These are phyloP conservation scores for Rhizophlyctis rosea DNA, from an alignment of 192 early-diverging fungal genomes.

Conservation along the genomic window DNA sequence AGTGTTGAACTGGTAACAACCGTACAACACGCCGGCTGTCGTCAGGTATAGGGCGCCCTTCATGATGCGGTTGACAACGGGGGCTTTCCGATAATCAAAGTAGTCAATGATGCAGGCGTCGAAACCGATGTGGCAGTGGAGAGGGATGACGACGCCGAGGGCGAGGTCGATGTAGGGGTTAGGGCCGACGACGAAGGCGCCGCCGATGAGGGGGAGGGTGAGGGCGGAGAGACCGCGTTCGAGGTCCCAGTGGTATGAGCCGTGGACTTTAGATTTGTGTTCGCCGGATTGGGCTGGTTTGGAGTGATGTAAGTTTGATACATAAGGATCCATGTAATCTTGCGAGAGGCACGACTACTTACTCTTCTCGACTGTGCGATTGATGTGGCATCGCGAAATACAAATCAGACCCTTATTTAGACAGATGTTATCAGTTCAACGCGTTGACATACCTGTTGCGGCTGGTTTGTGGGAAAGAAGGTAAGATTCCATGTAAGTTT, in stretches of 20 bases:
- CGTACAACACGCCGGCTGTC: slow-evolving; percentile 75
- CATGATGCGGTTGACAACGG: slow-evolving; percentile 56
- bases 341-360: not conserved
- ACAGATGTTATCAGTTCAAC: not conserved
- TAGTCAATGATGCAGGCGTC: slow-evolving; percentile 76
- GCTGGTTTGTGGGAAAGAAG: not conserved
- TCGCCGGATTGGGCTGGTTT: slow-evolving; percentile 14
- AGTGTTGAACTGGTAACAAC: slow-evolving; percentile 93
- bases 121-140: slow-evolving; percentile 89
- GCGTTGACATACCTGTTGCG: too few species aligned
- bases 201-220: slow-evolving; percentile 70
- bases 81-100: slow-evolving; percentile 66
- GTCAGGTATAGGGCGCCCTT: slow-evolving; percentile 63
- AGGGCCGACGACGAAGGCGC: slow-evolving; percentile 77
- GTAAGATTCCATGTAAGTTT: not conserved
- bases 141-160: slow-evolving; percentile 83
- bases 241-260: slow-evolving; percentile 95
- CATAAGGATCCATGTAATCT: not conserved
- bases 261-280: slow-evolving; percentile 56
- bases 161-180: slow-evolving; percentile 84
- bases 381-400: not conserved
- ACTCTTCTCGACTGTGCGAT: not conserved
- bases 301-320: not conserved
- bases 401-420: not conserved
- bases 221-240: slow-evolving; percentile 82